Conservation (phyloP, 179 eudicot genomes). For the Gypsophila paniculata region DNA sequence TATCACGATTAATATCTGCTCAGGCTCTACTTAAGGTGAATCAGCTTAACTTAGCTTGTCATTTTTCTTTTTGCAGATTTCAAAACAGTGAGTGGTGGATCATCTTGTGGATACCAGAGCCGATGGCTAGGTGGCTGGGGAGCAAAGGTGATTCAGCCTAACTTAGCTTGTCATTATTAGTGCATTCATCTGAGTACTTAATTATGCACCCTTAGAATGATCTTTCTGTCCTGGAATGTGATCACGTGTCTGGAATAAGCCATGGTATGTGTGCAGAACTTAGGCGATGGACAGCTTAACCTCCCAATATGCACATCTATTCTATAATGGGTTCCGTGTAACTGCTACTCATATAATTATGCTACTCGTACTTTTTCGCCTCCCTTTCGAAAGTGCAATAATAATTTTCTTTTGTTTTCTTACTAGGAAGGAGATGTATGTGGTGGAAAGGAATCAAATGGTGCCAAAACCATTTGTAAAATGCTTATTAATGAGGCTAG, state of each 20-base stretch:
- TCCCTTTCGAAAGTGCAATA: neutral
- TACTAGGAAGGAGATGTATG: slow-evolving; percentile 37
- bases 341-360: neutral
- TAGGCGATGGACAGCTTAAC: neutral
- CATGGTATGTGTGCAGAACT: neutral
- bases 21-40: slow-evolving; percentile 6
- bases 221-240: neutral
- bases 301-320: neutral
- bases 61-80: slow-evolving; percentile 33
- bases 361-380: neutral
- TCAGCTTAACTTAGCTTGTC: slow-evolving; percentile 20
- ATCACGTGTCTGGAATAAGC: slow-evolving; percentile 3
- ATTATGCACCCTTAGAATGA: neutral
- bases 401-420: slow-evolving; percentile 3
- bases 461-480: slow-evolving; percentile 28
- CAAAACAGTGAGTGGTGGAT: slow-evolving; percentile 21
- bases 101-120: slow-evolving; percentile 51
- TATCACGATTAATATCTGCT: slow-evolving; percentile 15
- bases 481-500: slow-evolving; percentile 56
- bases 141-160: slow-evolving; percentile 58
- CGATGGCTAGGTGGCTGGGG: slow-evolving; percentile 91
- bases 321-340: neutral
- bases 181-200: slow-evolving; percentile 1
- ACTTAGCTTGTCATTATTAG: too few species aligned
- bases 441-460: slow-evolving; percentile 22